Base-by-base conservation (phyloP, 1,284 basidiomycete genomes). In the Vanrija sp. region DNA sequence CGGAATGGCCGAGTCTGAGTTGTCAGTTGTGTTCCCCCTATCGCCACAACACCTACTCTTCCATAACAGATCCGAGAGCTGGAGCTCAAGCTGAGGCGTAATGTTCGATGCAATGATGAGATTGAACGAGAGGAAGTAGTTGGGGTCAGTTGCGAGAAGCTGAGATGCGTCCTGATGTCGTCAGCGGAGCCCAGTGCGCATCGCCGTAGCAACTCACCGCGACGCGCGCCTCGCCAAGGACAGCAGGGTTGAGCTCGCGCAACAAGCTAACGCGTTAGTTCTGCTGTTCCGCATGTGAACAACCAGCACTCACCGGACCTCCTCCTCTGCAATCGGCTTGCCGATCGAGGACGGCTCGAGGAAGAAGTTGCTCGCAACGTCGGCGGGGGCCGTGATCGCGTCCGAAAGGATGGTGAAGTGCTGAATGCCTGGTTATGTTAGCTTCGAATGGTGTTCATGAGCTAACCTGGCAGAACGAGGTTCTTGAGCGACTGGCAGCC, bases 331-430 rank as follows among this genome's bases (percentile, higher is more conserved):
- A 43, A 90, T 85, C 47, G 80, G 80, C 69, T 85, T 86, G 9
- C 89, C 92, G 49, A 96, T 80, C 62, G 86, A 88, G 22, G 83
- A 78, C 0, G 80, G 79, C 49, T 89, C 84, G 22, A 98, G 80
- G 78, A 98, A 98, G 79, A 98, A 98, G 79, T 98, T 98, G 78
- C 92, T 89, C 0, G 92, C 92, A 0, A 91, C 84, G 66, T 98
- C 94, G 47, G 85, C 82, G 4, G 84, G 80, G 1, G 83, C 79
- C 16, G 86, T 86, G 24, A 72, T 64, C 1, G 77, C 72, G 42
- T 82, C 74, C 63, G 95, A 92, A 53, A 95, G 81, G 71, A 98
- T 82, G 41, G 91, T 90, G 71, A 97, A 95, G 68, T 87, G 83
- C 19, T 93, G 89, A 57, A 97, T 84, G 18, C 95, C 79, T 80